A percentile compares a stretch with the other conserved stretches of the same genome.
phyloP scores from a whole-genome alignment of 441 rosid genomes.

The Corymbia citriodora region DNA sequence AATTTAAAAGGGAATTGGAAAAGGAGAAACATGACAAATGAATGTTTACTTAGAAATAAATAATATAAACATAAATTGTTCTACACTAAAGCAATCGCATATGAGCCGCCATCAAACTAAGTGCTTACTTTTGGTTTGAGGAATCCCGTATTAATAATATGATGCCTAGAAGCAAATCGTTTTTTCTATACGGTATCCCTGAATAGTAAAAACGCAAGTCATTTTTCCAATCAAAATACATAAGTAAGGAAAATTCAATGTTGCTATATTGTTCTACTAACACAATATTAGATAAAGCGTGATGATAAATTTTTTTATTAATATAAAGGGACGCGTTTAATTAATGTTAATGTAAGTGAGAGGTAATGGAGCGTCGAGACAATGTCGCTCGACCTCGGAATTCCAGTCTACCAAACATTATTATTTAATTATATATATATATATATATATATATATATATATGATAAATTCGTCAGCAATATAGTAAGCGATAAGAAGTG shows the following conservation, averaged over 20 bases:
- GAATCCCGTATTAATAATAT: neutral
- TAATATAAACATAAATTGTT: neutral
- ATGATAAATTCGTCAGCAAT: neutral
- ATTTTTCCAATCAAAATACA: neutral
- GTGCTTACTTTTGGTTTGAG: neutral
- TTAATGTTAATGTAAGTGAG: neutral
- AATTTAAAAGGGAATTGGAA: neutral
- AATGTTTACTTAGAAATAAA: neutral
- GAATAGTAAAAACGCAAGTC: neutral
- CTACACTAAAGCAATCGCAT: neutral
- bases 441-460: neutral
- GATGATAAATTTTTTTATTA: neutral
- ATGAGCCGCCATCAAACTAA: neutral
- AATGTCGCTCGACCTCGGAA: neutral
- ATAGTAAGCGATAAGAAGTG: neutral
- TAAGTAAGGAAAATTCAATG: neutral
- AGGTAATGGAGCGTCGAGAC: neutral
- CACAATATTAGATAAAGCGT: neutral
- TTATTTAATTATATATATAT: neutral
- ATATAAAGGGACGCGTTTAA: neutral
- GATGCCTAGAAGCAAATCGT: neutral
- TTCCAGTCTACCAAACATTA: neutral
- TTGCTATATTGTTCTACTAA: neutral
- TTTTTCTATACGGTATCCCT: neutral
- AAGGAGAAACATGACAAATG: neutral